These are phyloP conservation scores for Candida arabinofermentans DNA, from an alignment of 805 yeast species.

Conservation along the genomic window DNA sequence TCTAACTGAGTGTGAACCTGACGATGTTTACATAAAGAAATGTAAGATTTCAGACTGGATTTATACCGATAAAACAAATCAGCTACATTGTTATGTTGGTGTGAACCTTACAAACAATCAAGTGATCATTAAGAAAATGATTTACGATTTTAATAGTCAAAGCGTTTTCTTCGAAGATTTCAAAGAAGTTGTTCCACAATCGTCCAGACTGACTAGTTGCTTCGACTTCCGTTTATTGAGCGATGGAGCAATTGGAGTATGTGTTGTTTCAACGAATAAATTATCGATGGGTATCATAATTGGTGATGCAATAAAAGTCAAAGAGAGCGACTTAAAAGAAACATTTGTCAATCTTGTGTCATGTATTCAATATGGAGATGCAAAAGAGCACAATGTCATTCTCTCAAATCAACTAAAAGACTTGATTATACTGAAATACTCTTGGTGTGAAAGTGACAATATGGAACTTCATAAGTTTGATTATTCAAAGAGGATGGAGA, in stretches of 20 bases:
- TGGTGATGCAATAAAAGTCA: background rate
- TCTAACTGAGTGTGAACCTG: slow-evolving; percentile 1
- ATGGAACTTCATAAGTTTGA: slow-evolving; percentile 3
- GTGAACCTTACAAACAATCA: slow-evolving; percentile 10
- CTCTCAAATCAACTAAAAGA: slow-evolving; percentile 11
- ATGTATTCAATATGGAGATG: slow-evolving; percentile 7
- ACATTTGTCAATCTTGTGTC: slow-evolving; percentile 14
- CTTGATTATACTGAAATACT: slow-evolving; percentile 4
- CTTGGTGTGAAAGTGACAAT: slow-evolving; percentile 5
- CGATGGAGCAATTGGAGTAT: slow-evolving; percentile 2
- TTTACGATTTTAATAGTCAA: background rate
- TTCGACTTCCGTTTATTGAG: slow-evolving; percentile 7
- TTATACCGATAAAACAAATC: background rate
- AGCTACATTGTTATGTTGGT: slow-evolving; percentile 6
- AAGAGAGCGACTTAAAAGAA: slow-evolving; percentile 1
- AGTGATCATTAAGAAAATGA: slow-evolving; percentile 7
- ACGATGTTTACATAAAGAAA: slow-evolving; percentile 6
- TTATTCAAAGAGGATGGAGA: slow-evolving; percentile 7
- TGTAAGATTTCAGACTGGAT: slow-evolving; percentile 17
- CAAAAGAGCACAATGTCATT: slow-evolving; percentile 4
- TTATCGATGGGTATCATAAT: slow-evolving; percentile 2
- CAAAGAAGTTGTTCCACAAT: slow-evolving; percentile 3
- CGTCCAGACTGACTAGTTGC: slow-evolving; percentile 7
- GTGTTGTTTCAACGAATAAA: slow-evolving; percentile 6
- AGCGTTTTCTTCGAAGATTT: slow-evolving; percentile 1